Base-by-base conservation (phyloP, 768 basidiomycete species). In the Naganishia onofrii region DNA sequence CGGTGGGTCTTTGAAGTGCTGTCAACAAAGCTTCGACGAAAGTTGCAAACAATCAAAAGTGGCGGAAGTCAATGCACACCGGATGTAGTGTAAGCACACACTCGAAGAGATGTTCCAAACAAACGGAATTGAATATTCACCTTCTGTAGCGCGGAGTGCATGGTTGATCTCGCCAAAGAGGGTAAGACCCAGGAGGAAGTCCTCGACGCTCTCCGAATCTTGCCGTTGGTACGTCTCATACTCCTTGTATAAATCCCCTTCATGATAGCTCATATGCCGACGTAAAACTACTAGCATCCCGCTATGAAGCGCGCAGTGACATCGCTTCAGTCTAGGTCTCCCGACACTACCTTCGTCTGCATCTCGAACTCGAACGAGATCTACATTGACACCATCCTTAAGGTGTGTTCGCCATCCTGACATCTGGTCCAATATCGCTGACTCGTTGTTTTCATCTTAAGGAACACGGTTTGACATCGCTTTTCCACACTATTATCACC, bases 261-360 rank as follows among this genome's bases (percentile, higher is more conserved):
- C 32, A 51, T 26, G 48, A n/a, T 51, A 3, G 23, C 48, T 26
- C 21, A n/a, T 51, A 3, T 51, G 3, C 5, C 23, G 21, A 23
- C 23, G 21, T 51, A 13, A 51, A 51, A 52, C 26, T 3, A 42
- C 15, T 77, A 99, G 95, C 96, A 99, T 78, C 96, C 96, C 3
- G 96, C 93, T 5, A 96, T 97, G 93, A 85, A 88, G 70, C 90
- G 94, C 26, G 92, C 86, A n/a, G 88, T 95, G n/a, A 86, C 84
- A 28, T 84, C 84, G 2, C 84, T 95, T 71, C 92, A 96, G 78
- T 83, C 84, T 3, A 83, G 85, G 19, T 77, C 85, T n/a, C 87
- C 90, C 8, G 75, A 84, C n/a, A 86, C 87, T 0, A 90, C 89
- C 3, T 89, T 97, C 81, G 84, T 97, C 74, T 91, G 92, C 78